A percentile compares a stretch with the other conserved stretches of the same genome.
Evolutionary conservation across 2,329 filamentous ascomycete species (phyloP).

Genomic region (Aspergillus sp.): DNA sequence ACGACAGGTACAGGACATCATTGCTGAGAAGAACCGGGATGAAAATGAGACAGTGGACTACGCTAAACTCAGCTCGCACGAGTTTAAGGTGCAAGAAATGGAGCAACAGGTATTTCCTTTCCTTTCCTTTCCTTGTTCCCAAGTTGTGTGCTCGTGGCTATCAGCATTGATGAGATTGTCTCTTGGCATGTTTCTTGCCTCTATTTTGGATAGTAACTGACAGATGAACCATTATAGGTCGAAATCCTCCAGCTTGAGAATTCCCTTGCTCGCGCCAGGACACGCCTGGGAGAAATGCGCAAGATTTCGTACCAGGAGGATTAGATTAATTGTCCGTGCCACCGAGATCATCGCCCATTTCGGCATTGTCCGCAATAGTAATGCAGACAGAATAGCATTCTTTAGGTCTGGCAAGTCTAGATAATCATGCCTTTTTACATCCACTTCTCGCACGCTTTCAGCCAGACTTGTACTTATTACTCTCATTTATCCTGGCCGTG

Average conservation of each 20-base stretch:
- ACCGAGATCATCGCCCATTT: neutral
- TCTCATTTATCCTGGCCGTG: neutral
- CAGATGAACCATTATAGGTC: slow-evolving; percentile 59
- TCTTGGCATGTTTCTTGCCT: neutral
- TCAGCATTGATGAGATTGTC: neutral
- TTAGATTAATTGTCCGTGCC: slow-evolving; percentile 21
- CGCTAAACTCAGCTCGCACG: slow-evolving; percentile 79
- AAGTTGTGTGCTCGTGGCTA: neutral
- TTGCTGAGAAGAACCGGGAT: slow-evolving; percentile 78
- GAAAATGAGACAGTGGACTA: slow-evolving; percentile 84
- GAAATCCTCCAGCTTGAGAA: slow-evolving; percentile 97
- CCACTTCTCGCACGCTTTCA: neutral
- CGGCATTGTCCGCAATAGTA: too few species aligned
- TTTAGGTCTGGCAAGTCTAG: neutral
- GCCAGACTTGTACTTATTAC: neutral
- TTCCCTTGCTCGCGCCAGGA: slow-evolving; percentile 71
- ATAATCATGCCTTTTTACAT: neutral
- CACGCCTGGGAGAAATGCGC: slow-evolving; percentile 91
- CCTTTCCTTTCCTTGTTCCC: slow-evolving; percentile 1
- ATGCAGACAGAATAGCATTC: neutral
- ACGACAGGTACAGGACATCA: slow-evolving; percentile 90
- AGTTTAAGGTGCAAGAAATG: slow-evolving; percentile 99
- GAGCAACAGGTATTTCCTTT: slow-evolving; percentile 79
- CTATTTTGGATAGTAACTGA: neutral
- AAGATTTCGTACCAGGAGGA: slow-evolving; percentile 94